A percentile compares a stretch with the other conserved stretches of the same genome.
phyloP scores from a whole-genome alignment of 1,284 basidiomycete genomes.

The Trichosporon asahii region DNA sequence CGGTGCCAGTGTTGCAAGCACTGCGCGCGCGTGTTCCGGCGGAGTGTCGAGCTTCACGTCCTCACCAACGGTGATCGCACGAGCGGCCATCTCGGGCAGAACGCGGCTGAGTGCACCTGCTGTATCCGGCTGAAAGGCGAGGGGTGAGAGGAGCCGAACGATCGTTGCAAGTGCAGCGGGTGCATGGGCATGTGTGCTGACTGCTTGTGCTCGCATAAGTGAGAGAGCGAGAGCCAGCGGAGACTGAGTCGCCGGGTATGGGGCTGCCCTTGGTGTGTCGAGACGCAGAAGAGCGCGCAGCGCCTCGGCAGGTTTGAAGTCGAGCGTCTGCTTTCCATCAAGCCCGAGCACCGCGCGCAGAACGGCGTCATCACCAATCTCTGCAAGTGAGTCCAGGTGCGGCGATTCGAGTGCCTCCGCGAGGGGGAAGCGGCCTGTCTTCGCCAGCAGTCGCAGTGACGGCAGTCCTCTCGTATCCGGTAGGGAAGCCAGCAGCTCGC shows the following conservation, averaged over 20 bases:
- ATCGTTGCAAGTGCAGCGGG: constrained; percentile 5
- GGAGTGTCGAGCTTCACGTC: constrained; percentile 7
- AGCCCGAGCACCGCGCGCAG: background rate
- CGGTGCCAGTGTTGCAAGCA: constrained; percentile 11
- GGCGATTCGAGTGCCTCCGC: background rate
- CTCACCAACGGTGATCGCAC: constrained; percentile 13
- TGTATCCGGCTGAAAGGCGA: background rate
- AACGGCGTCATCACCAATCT: background rate
- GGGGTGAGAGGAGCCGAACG: background rate
- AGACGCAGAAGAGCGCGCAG: background rate
- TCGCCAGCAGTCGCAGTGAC: background rate
- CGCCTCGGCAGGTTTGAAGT: background rate
- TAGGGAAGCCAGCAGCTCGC: background rate
- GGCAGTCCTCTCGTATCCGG: background rate
- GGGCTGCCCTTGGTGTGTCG: background rate
- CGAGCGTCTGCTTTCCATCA: background rate
- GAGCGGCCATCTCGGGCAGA: constrained; percentile 14
- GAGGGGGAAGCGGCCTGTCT: background rate
- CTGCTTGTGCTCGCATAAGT: constrained; percentile 10
- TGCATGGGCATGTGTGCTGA: constrained; percentile 13
- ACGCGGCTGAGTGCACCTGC: constrained; percentile 8
- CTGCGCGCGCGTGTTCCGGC: constrained; percentile 7
- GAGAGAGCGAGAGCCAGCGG: constrained; percentile 3
- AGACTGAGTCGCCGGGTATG: constrained; percentile 7
- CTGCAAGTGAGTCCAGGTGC: background rate